Percentiles rank a stretch among this genome's conserved stretches.
These are phyloP conservation scores for Canavalia gladiata DNA, from an alignment of 306 rosid genomes.

Conservation along the genomic window DNA sequence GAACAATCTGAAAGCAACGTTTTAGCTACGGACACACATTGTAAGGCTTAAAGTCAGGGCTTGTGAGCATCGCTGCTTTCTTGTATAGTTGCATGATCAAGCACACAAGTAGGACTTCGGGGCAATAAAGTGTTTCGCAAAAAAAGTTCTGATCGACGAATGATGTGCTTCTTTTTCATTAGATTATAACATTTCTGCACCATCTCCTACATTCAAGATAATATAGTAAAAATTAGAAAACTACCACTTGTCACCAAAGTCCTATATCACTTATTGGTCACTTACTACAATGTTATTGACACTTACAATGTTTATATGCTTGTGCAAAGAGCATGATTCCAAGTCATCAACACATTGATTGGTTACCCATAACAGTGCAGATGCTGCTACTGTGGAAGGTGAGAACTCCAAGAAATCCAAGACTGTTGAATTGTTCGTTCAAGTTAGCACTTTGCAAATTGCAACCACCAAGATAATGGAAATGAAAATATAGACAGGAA, in stretches of 20 bases:
- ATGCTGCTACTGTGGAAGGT: slow-evolving; percentile 61
- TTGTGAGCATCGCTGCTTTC: slow-evolving; percentile 37
- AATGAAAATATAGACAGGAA: background rate
- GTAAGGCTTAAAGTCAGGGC: slow-evolving; percentile 42
- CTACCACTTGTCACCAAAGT: background rate
- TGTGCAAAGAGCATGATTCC: slow-evolving; percentile 42
- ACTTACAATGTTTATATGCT: slow-evolving; percentile 55
- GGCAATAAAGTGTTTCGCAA: slow-evolving; percentile 40
- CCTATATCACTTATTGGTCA: background rate
- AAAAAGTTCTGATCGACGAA: slow-evolving; percentile 29
- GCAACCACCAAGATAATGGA: background rate
- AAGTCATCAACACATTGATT: slow-evolving; percentile 43
- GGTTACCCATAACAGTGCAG: slow-evolving; percentile 54
- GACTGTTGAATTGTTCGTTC: slow-evolving; percentile 35
- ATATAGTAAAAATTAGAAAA: slow-evolving; percentile 2
- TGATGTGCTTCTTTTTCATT: slow-evolving; percentile 51
- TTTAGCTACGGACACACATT: slow-evolving; percentile 3
- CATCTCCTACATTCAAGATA: slow-evolving; percentile 50
- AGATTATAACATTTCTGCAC: slow-evolving; percentile 54
- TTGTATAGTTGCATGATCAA: slow-evolving; percentile 47
- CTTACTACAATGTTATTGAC: background rate
- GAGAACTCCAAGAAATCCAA: slow-evolving; percentile 54
- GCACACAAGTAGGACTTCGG: slow-evolving; percentile 46
- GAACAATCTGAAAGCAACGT: background rate
- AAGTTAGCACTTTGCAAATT: background rate